Percentiles rank a stretch among this genome's conserved stretches.
These are phyloP conservation scores for Exophiala aquamarina DNA, from an alignment of 2,329 filamentous ascomycete species.

Conservation along the genomic window DNA sequence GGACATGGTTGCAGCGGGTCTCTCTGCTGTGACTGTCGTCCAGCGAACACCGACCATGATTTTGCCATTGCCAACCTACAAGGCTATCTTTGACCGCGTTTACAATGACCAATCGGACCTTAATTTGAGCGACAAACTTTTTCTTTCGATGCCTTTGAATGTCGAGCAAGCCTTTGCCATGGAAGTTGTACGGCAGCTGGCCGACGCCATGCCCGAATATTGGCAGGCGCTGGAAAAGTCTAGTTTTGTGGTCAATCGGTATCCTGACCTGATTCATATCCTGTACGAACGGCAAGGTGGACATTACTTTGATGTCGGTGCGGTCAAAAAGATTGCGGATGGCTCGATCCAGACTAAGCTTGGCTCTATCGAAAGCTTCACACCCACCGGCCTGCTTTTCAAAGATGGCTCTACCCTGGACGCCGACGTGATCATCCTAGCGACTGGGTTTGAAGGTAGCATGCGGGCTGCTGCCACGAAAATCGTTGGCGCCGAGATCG, in stretches of 20 bases:
- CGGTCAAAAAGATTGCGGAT: constrained; percentile 41
- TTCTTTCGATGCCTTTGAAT: too few relatives aligned
- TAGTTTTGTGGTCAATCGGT: constrained; percentile 43
- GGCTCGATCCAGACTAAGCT: too few relatives aligned
- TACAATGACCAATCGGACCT: too few relatives aligned
- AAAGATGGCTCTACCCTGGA: constrained; percentile 42
- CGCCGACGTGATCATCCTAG: constrained; percentile 48
- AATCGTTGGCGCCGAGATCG: constrained; percentile 43
- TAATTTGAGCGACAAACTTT: too few relatives aligned
- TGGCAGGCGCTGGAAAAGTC: constrained; percentile 38
- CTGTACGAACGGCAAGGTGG: constrained; percentile 45
- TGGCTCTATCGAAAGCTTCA: too few relatives aligned
- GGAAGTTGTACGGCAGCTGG: too few relatives aligned
- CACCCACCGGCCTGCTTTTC: constrained; percentile 42
- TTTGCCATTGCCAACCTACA: too few relatives aligned
- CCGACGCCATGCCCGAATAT: too few relatives aligned
- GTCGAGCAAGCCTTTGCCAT: too few relatives aligned
- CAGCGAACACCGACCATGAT: too few relatives aligned
- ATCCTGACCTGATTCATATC: constrained; percentile 36
- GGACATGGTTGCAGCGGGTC: constrained; percentile 44
- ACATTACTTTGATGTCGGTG: constrained; percentile 49
- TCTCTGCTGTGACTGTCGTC: constrained; percentile 46
- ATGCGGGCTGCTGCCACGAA: constrained; percentile 37
- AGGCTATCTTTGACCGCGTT: too few relatives aligned
- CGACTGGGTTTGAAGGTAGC: constrained; percentile 47